These are phyloP conservation scores for Ceratocystis ficicola DNA, from an alignment of 2,329 filamentous ascomycete genomes.

Conservation along the genomic window DNA sequence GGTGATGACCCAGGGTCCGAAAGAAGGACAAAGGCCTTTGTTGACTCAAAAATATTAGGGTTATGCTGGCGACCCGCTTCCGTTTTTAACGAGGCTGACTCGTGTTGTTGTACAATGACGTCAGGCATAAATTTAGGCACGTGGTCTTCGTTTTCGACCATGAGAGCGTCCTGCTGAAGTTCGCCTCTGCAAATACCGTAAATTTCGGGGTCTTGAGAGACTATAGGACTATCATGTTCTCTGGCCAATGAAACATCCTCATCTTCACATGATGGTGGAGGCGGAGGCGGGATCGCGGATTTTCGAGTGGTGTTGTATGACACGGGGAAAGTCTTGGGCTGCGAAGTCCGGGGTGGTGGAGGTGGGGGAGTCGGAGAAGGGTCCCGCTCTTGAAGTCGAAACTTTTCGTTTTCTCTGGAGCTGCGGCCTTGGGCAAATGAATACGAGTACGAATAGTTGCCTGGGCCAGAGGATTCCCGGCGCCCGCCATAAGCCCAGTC, in stretches of 20 bases:
- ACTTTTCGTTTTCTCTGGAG: conserved; percentile 2
- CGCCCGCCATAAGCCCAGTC: neutral
- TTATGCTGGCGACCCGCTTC: conserved; percentile 7
- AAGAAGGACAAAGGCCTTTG: conserved; percentile 20
- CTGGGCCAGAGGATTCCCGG: neutral
- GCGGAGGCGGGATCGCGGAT: conserved; percentile 19
- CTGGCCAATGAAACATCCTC: conserved; percentile 18
- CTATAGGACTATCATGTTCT: conserved; percentile 11
- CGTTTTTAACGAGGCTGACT: neutral
- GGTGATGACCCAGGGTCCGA: conserved; percentile 16
- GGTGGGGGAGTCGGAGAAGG: conserved; percentile 7
- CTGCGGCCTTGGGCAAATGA: neutral
- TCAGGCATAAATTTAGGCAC: conserved; percentile 16
- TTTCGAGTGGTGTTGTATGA: conserved; percentile 21
- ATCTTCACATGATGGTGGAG: conserved; percentile 20
- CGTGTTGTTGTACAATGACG: conserved; percentile 12
- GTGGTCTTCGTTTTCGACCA: conserved; percentile 20
- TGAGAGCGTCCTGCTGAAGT: conserved; percentile 16
- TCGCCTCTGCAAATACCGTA: conserved; percentile 18
- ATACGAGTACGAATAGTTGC: neutral
- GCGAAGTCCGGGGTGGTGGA: conserved; percentile 1
- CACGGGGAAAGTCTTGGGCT: conserved; percentile 19
- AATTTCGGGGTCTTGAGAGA: conserved; percentile 12
- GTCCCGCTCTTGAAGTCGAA: neutral
- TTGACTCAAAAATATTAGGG: neutral